Evolutionary conservation across 1,284 basidiomycete species (phyloP).

Genomic region (Ceratobasidium sp.): DNA sequence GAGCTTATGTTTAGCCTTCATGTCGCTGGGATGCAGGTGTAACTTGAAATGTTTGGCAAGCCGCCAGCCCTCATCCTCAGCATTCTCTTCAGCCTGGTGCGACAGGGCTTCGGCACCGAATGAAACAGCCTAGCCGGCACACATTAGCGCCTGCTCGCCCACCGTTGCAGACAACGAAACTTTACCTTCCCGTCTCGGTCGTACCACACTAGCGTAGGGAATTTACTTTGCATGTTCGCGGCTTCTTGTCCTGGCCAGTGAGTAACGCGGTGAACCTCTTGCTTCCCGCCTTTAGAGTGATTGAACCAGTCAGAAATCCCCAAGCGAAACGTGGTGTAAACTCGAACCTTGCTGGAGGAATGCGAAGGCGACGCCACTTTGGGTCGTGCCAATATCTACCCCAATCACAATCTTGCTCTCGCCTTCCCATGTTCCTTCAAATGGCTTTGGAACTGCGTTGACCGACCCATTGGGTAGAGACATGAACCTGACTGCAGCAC

Average conservation of each 20-base stretch:
- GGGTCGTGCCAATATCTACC: slow-evolving; percentile 38
- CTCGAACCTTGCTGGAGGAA: slow-evolving; percentile 35
- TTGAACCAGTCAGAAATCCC: neutral
- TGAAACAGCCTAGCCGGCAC: slow-evolving; percentile 13
- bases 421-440: slow-evolving; percentile 40
- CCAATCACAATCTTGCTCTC: slow-evolving; percentile 44
- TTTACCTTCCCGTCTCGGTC: slow-evolving; percentile 32
- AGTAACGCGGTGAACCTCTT: slow-evolving; percentile 30
- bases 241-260: slow-evolving; percentile 47
- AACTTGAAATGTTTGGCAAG: slow-evolving; percentile 45
- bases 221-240: slow-evolving; percentile 26
- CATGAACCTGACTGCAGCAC: neutral
- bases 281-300: neutral
- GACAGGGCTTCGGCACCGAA: slow-evolving; percentile 44
- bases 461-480: neutral
- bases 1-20: slow-evolving; percentile 6
- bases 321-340: neutral
- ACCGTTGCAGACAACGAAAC: neutral
- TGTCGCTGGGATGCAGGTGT: slow-evolving; percentile 42
- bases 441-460: slow-evolving; percentile 25
- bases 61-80: slow-evolving; percentile 29
- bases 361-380: slow-evolving; percentile 40
- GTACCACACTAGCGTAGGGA: slow-evolving; percentile 46
- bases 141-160: neutral
- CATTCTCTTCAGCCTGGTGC: slow-evolving; percentile 7